Evolutionary conservation across 306 rosid species (phyloP).

Genomic region (Sicyos edulis): DNA sequence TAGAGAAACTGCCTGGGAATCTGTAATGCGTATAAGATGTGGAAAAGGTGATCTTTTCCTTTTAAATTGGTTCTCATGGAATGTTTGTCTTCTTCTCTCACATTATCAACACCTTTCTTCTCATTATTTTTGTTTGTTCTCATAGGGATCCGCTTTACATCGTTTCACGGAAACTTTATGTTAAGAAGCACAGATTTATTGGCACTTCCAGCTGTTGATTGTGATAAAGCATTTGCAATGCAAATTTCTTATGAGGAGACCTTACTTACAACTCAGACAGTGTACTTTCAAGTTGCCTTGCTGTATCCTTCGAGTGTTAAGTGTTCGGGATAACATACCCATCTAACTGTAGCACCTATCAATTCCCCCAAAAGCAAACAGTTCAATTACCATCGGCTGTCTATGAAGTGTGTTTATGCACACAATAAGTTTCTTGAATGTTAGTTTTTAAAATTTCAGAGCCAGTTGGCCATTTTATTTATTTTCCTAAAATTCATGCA

Average conservation of each 20-base stretch:
- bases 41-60: constrained; percentile 66
- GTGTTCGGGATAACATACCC: constrained; percentile 10
- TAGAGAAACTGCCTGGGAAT: constrained; percentile 99
- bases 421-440: not conserved
- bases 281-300: constrained; percentile 96
- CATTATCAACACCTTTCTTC: constrained; percentile 12
- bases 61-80: constrained; percentile 5
- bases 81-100: not conserved
- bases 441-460: not conserved
- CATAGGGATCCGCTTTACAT: constrained; percentile 88
- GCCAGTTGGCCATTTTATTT: not conserved
- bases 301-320: constrained; percentile 71
- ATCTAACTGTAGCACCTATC: not conserved
- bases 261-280: constrained; percentile 77
- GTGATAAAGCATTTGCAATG: constrained; percentile 97
- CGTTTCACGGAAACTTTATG: constrained; percentile 96
- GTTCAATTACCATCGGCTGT: not conserved
- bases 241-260: constrained; percentile 94
- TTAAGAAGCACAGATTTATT: constrained; percentile 89
- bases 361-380: not conserved
- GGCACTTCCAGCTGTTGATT: constrained; percentile 98
- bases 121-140: constrained; percentile 27
- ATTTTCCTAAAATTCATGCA: not conserved
- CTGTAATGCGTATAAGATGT: constrained; percentile 94
- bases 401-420: not conserved